Base-by-base conservation (phyloP, 495 filamentous ascomycete species). In the Aspergillus steynii region DNA sequence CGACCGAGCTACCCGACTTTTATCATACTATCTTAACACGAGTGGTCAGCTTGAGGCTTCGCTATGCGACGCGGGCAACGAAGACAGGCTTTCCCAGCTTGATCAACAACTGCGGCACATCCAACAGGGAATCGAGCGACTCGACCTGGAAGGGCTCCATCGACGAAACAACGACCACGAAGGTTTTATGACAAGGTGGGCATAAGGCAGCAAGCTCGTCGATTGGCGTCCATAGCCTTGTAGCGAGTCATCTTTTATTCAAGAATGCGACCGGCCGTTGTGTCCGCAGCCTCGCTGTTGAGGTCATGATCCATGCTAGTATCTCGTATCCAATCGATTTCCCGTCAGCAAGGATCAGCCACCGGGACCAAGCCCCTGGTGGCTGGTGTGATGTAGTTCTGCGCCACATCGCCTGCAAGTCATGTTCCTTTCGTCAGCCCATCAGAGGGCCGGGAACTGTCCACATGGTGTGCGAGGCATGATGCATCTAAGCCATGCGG, bases 121-220 rank as follows among this genome's bases (percentile, higher is more conserved):
- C 28, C 73, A 76, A 55, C 72, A 70, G 53, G 74, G 72, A 3
- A 62, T 79, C 7, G 64, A 74, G 60, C 58, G 63, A 27, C 57
- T 81, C 25, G 63, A 81, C 34, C 29, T 75, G 53, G 71, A 73
- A 53, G 63, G 74, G 55, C 61, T 81, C 31, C 68, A 74, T 50
- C 73, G 73, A 47, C 72, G 71, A 7, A 72, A 78, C 56, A 66
- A 64, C 46, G 51, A 49, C 15, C 72, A 66, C 37, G 75, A 71
- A 7, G 69, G 53, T 28, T 73, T 80, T 31, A 29, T 80, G 7
- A 67, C 71, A 47, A 65, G 58, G 53, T 80, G 77, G 77, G 46
- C 50, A 20, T 72, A 55, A 50, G 37, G 50, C 31, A 4, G 31
- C 31, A 3, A 32, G 31, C 31, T 32, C 31, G 31, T 3, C 4